These are phyloP conservation scores for Saccharomyces hybrid DNA, from an alignment of 1,139 yeast species.

Conservation along the genomic window DNA sequence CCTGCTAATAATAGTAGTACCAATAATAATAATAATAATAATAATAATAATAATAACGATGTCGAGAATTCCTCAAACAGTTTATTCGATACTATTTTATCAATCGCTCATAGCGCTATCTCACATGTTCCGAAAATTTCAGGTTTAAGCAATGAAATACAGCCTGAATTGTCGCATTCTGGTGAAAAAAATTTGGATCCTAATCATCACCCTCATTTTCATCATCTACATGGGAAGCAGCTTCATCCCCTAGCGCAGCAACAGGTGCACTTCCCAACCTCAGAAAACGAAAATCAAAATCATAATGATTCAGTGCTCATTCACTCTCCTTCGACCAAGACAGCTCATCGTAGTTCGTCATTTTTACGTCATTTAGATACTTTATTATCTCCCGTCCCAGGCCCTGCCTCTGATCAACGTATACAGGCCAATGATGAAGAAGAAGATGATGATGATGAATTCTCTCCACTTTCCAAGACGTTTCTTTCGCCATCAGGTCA, in stretches of 20 bases:
- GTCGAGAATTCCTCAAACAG: slow-evolving; percentile 12
- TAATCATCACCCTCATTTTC: background rate
- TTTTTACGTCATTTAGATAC: slow-evolving; percentile 35
- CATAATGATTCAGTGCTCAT: slow-evolving; percentile 13
- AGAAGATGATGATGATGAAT: background rate
- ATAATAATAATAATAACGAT: background rate
- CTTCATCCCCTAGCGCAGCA: background rate
- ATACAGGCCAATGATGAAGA: background rate
- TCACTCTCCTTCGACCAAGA: slow-evolving; percentile 9
- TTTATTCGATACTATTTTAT: slow-evolving; percentile 16
- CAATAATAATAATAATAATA: background rate
- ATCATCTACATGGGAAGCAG: background rate
- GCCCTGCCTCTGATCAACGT: background rate
- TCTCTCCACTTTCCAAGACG: background rate
- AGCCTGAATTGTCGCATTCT: background rate
- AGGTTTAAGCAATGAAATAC: slow-evolving; percentile 8
- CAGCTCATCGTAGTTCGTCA: slow-evolving; percentile 21
- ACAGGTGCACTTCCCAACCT: background rate
- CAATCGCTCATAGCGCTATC: slow-evolving; percentile 22
- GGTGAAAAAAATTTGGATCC: background rate
- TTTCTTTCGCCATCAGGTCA: background rate
- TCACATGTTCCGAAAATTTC: slow-evolving; percentile 18
- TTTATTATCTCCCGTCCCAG: slow-evolving; percentile 20
- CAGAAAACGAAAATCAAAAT: background rate
- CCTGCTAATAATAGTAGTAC: background rate